A percentile compares a stretch with the other conserved stretches of the same genome.
These are phyloP conservation scores for Agaricus subrufescens DNA, from an alignment of 768 basidiomycete genomes.

Conservation along the genomic window DNA sequence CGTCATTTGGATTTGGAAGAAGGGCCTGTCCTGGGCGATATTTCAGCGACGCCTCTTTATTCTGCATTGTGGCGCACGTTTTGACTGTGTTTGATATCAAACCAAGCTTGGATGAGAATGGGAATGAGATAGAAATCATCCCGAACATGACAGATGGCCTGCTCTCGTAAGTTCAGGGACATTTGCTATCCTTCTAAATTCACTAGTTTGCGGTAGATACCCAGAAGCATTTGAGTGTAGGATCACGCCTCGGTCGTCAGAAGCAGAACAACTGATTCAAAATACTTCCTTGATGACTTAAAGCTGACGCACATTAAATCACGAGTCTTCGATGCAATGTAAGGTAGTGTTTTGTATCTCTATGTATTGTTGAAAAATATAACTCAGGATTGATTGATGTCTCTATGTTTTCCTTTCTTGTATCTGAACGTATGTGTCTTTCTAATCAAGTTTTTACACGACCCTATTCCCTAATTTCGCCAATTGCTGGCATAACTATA, in stretches of 20 bases:
- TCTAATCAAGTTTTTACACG: too few species aligned
- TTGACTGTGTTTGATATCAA: constrained; percentile 22
- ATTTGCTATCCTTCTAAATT: background rate
- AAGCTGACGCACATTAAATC: too few species aligned
- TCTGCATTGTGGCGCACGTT: constrained; percentile 14
- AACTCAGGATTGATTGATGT: too few species aligned
- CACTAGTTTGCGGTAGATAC: background rate
- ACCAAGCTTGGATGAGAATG: constrained; percentile 17
- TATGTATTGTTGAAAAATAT: too few species aligned
- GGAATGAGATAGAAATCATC: constrained; percentile 15
- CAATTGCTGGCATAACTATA: too few species aligned
- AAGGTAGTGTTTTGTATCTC: too few species aligned
- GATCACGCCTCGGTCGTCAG: background rate
- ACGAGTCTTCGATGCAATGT: too few species aligned
- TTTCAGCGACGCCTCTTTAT: constrained; percentile 20
- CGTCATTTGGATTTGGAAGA: constrained; percentile 27
- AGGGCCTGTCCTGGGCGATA: constrained; percentile 23
- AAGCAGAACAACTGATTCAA: background rate
- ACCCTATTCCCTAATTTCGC: too few species aligned
- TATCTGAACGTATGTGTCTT: too few species aligned
- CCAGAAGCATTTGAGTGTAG: background rate
- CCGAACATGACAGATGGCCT: constrained; percentile 16
- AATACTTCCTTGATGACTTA: background rate
- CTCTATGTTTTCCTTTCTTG: too few species aligned
- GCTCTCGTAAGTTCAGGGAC: constrained; percentile 14